Evolutionary conservation across 139 green algal genomes (phyloP).

Genomic region (Chlamydomonas schloesseri): DNA sequence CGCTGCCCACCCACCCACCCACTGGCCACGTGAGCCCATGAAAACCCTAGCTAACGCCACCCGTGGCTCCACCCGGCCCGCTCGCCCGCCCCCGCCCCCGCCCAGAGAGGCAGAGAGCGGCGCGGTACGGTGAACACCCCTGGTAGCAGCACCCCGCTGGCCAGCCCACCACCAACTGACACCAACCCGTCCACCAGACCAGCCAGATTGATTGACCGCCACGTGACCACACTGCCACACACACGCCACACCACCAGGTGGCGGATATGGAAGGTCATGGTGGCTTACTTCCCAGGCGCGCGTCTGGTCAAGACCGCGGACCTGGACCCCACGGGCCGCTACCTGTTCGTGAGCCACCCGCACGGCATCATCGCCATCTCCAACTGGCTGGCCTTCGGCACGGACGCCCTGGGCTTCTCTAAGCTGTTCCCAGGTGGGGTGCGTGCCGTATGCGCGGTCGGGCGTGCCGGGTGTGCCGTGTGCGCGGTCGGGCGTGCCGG

Average conservation of each 20-base stretch:
- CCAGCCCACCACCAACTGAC: too few species aligned
- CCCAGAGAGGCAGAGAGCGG: too few species aligned
- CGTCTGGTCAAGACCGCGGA: constrained; percentile 68
- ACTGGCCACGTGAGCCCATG: too few species aligned
- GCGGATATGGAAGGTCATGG: constrained; percentile 62
- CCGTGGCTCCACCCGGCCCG: too few species aligned
- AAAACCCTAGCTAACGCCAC: too few species aligned
- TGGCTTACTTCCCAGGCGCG: constrained; percentile 56
- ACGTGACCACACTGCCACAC: not conserved
- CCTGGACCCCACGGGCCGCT: constrained; percentile 60
- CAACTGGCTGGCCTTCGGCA: constrained; percentile 63
- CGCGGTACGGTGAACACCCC: too few species aligned
- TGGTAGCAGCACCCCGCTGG: too few species aligned
- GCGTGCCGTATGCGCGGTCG: not conserved
- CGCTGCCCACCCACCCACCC: too few species aligned
- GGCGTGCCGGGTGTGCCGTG: too few species aligned
- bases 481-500: not conserved
- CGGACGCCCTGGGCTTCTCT: constrained; percentile 60
- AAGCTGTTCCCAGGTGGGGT: constrained; percentile 55
- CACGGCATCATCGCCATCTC: constrained; percentile 66
- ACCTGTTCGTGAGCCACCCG: constrained; percentile 69
- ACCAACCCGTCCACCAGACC: too few species aligned
- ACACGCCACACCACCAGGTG: constrained; percentile 33
- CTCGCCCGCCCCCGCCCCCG: too few species aligned
- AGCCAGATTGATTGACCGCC: too few species aligned